phyloP scores from a whole-genome alignment of 352 stramenopile species.

The Globisporangium radiosum region DNA sequence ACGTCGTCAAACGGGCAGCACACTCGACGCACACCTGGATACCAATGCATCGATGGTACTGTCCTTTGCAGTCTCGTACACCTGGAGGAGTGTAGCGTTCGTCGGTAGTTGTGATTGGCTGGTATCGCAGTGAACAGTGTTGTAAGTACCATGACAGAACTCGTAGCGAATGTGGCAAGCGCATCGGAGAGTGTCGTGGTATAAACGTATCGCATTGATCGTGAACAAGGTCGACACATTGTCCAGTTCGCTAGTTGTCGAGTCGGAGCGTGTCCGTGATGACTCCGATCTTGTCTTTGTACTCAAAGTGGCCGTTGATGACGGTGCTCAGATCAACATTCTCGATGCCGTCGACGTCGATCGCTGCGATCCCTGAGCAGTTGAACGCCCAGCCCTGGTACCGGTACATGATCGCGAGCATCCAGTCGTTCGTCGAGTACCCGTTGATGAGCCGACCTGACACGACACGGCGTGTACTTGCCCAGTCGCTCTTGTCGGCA shows the following conservation, averaged over 20 bases:
- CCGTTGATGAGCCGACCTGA: constrained; percentile 87
- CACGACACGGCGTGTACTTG: constrained; percentile 55
- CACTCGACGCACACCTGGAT: too few relatives aligned
- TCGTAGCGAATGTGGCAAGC: too few relatives aligned
- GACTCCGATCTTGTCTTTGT: constrained; percentile 82
- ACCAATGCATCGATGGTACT: too few relatives aligned
- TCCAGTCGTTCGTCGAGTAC: constrained; percentile 88
- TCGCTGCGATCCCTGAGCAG: constrained; percentile 57
- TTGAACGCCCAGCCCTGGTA: constrained; percentile 80
- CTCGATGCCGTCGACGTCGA: constrained; percentile 68
- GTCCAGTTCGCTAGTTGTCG: constrained; percentile 16
- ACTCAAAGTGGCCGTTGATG: constrained; percentile 79
- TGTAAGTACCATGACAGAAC: too few relatives aligned
- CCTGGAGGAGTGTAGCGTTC: too few relatives aligned
- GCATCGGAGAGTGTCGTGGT: too few relatives aligned
- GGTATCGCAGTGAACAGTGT: too few relatives aligned
- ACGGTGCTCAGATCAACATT: constrained; percentile 77
- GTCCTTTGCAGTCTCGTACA: too few relatives aligned
- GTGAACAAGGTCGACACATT: too few relatives aligned
- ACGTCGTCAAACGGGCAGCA: too few relatives aligned
- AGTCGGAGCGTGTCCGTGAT: constrained; percentile 74
- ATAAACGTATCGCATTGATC: too few relatives aligned
- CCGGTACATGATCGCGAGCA: constrained; percentile 88
- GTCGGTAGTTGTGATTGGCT: too few relatives aligned
- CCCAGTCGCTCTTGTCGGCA: constrained; percentile 61